Evolutionary conservation across 768 basidiomycete genomes (phyloP).

Genomic region (Lactarius sanguifluus): DNA sequence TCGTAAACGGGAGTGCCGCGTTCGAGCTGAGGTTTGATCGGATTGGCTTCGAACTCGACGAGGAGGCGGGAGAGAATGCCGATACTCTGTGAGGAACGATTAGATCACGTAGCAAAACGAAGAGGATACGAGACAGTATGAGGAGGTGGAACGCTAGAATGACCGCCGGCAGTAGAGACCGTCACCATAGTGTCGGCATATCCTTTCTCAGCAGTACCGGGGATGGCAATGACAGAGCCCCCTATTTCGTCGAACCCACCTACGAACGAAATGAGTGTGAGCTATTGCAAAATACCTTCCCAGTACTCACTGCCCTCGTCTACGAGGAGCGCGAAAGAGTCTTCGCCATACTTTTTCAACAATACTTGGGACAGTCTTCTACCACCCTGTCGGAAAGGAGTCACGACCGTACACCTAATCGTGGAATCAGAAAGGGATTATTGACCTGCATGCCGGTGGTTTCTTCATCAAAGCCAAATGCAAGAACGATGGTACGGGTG

Average conservation of each 20-base stretch:
- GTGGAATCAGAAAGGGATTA: background rate
- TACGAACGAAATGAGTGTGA: conserved; percentile 14
- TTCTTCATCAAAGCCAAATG: conserved; percentile 56
- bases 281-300: background rate
- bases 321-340: conserved; percentile 53
- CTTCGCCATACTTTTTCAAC: conserved; percentile 46
- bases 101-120: background rate
- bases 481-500: conserved; percentile 41
- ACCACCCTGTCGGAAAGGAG: conserved; percentile 41
- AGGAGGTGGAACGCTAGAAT: conserved; percentile 51
- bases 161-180: conserved; percentile 51
- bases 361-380: conserved; percentile 41
- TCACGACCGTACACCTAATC: background rate
- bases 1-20: conserved; percentile 37
- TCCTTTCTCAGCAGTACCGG: conserved; percentile 44
- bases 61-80: conserved; percentile 45
- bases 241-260: conserved; percentile 35
- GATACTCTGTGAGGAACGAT: conserved; percentile 40
- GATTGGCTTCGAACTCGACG: conserved; percentile 10
- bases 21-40: conserved; percentile 31
- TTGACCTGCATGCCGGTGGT: conserved; percentile 34
- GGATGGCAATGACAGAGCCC: conserved; percentile 34
- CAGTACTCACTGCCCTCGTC: conserved; percentile 54
- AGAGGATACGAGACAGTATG: conserved; percentile 46
- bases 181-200: conserved; percentile 44